Conservation (phyloP, 164 flowering plant species). For the Tinospora cordifolia region DNA sequence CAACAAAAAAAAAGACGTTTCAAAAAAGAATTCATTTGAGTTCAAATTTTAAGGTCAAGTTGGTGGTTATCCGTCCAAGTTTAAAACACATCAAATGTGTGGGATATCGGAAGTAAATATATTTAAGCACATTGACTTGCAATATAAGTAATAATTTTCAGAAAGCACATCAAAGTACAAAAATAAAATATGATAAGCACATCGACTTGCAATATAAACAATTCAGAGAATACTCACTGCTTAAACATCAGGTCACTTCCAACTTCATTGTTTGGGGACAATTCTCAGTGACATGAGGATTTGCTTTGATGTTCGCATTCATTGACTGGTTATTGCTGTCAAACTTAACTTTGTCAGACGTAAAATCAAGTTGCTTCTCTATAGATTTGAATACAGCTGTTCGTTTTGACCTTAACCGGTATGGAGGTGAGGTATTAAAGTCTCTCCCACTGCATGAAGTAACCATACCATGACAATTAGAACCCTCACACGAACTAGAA, state of each 20-base stretch:
- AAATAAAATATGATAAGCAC: not conserved
- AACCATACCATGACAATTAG: slow-evolving; percentile 17
- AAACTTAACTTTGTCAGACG: slow-evolving; percentile 33
- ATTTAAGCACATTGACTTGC: not conserved
- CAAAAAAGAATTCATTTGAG: not conserved
- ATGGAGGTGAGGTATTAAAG: slow-evolving; percentile 76
- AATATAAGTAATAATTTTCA: not conserved
- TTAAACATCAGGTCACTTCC: slow-evolving; percentile 28
- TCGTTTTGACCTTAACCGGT: slow-evolving; percentile 59
- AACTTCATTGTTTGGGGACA: slow-evolving; percentile 26
- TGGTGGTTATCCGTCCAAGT: not conserved
- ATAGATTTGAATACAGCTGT: slow-evolving; percentile 62
- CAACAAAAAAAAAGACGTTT: no score
- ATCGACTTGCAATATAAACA: not conserved
- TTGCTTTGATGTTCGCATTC: slow-evolving; percentile 23
- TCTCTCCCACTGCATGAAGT: slow-evolving; percentile 23
- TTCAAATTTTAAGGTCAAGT: not conserved
- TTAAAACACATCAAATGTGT: not conserved
- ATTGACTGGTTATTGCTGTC: slow-evolving; percentile 23
- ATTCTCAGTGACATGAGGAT: slow-evolving; percentile 23
- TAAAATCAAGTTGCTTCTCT: slow-evolving; percentile 71
- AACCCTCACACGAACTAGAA: slow-evolving; percentile 22
- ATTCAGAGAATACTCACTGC: slow-evolving; percentile 17
- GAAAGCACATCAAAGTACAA: no score
- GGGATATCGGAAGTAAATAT: not conserved